Evolutionary conservation across 768 basidiomycete genomes (phyloP), one percentile per base, ranked within the genome.

Genomic region (Amanita rubescens): DNA sequence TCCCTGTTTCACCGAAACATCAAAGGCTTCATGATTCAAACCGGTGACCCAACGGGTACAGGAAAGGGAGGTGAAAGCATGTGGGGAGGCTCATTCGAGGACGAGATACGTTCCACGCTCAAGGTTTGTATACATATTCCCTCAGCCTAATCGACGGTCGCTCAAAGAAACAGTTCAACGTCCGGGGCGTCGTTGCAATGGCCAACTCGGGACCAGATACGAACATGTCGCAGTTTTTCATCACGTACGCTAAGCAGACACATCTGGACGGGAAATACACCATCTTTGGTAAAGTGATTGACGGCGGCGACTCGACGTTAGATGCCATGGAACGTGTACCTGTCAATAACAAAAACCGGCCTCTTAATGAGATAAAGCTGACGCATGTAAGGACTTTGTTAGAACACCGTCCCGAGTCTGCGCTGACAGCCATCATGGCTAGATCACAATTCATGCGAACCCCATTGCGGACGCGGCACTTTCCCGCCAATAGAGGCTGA

Each of bases 11-110:
- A 97, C 67, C 80, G 94, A 39, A 98, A 92, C 66, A 97, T 99
- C 74, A 92, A 85, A 60, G 86, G 84, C 19, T 99, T 99, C 72
- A 99, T 99, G 88, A 73, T 87, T 8, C 96, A 99, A 62, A 90
- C 92, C 0, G 92, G 91, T 38, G 93, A 95, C 66, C 90, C 90
- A 12, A 75, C 81, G 9, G 91, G 92, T 20, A 81, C 90, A 24
- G 96, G 96, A 24, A 99, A 97, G 68, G 94, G 91, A 35, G 96
- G 96, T 11, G 92, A 97, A 71, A 94, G 90, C 62, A 89, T 97
- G 59, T 98, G 94, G 93, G 94, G 93, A 2, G 81, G 80, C 55
- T 84, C 94, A 0, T 98, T 96, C 63, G 67, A 82, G 14, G 95
- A 98, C 63, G 96, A 99, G 73, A 79, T 96, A 39, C 77, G 94